Base-by-base conservation (phyloP, 768 basidiomycete genomes). In the Pisolithus orientalis region DNA sequence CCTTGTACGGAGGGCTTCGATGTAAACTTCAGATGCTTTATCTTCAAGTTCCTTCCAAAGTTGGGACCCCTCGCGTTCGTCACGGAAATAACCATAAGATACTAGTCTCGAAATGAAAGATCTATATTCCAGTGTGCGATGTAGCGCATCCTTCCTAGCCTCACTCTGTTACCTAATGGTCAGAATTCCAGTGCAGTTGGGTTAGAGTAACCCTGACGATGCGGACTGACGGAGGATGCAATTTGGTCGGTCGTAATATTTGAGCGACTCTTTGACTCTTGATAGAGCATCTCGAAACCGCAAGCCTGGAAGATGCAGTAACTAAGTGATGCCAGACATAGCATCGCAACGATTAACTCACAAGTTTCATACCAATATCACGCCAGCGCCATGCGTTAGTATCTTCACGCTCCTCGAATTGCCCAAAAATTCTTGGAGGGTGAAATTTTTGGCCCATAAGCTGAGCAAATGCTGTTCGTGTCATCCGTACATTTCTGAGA, bases 201-300 rank as follows among this genome's bases (percentile, higher is more conserved):
- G 14, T 11, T n/a, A 38, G 39, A 49, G 9, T 47, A n/a, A 13
- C 32, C 10, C 24, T 44, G 16, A 27, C 10, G 2, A 47, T 14
- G 6, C 24, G 47, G 27, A 65, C 78, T 54, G 60, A 86, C 84
- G n/a, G 78, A 80, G 44, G 79, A 73, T 17, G 62, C 60, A 5
- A 69, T 56, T 38, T 62, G 68, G 50, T 78, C 76, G 31, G 66
- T 55, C 3, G 70, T 65, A 10, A 57, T 63, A 39, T 75, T 74
- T 52, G 71, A 69, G 39, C 80, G 80, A 44, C 77, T 72, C 67
- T 87, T 85, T 53, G 80, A 86, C 64, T 93, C 93, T 64, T 89
- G 85, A 65, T 89, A 97, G 39, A 96, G 77, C 78, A 98, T 99
- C 72, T 99, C 96, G 56, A 97, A 97, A 1, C 96, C 96, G 56